A percentile compares a stretch with the other conserved stretches of the same genome.
phyloP scores from a whole-genome alignment of 192 early-diverging fungal genomes.

The Funneliformis mosseae region DNA sequence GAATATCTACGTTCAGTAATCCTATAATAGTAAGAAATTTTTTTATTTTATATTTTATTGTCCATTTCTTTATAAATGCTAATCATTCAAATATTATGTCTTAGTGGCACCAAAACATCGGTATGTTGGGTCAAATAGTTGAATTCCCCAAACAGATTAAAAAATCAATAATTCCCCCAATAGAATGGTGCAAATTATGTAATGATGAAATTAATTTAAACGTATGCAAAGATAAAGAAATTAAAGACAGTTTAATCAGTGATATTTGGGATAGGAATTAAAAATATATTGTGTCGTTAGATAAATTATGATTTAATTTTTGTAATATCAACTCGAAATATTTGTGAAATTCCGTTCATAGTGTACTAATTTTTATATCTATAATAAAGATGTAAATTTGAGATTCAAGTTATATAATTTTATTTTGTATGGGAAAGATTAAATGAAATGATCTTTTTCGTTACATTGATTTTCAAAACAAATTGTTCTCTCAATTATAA shows the following conservation, averaged over 20 bases:
- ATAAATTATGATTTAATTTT: too few relatives aligned
- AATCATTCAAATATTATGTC: background rate
- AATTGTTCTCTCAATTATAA: too few relatives aligned
- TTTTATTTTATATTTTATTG: background rate
- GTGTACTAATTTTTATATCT: too few relatives aligned
- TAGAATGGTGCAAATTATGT: background rate
- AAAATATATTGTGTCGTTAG: background rate
- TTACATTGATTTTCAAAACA: too few relatives aligned
- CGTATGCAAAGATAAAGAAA: background rate
- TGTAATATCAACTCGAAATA: too few relatives aligned
- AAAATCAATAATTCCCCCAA: background rate
- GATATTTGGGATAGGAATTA: background rate
- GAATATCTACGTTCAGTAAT: background rate
- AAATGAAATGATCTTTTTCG: too few relatives aligned
- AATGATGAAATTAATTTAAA: background rate
- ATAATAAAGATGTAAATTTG: too few relatives aligned
- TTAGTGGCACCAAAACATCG: background rate
- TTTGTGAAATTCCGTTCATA: too few relatives aligned
- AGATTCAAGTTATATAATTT: too few relatives aligned
- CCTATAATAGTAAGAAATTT: slow-evolving; percentile 1
- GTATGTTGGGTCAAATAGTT: background rate
- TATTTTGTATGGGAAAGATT: too few relatives aligned
- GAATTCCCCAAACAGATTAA: background rate
- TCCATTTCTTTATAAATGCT: background rate
- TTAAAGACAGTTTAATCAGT: background rate